Base-by-base conservation (phyloP, 768 basidiomycete genomes). In the Hydnomerulius pinastri region DNA sequence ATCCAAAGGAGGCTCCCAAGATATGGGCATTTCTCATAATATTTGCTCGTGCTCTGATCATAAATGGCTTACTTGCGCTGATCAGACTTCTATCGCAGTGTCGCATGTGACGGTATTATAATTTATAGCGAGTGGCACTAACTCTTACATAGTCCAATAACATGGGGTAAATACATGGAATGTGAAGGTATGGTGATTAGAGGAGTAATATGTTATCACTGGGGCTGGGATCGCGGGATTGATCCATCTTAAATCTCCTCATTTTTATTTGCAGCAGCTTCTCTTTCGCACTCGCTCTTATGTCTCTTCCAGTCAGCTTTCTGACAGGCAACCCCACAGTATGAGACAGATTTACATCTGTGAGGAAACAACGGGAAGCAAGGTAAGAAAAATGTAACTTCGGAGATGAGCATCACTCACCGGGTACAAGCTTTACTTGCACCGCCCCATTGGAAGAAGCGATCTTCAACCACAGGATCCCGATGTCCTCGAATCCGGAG, bases 311-410 rank as follows among this genome's bases (percentile, higher is more conserved):
- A 64, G 42, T 64, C 47, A 8, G 53, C 64, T 37, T 51, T 60
- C 54, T 67, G 64, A 38, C 67, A 67, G 2, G 43, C 51, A 3
- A 43, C 8, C 18, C 60, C 56, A 53, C 67, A 68, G 35, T 67
- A 67, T 6, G 63, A 50, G 11, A 53, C 49, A 12, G 46, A 11
- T 25, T 50, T 46, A 48, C 60, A 59, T 32, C 57, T 58, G 17
- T n/a, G 33, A 17, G 13, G 20, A 24, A 20, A 11, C 13, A 3
- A 43, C 11, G 10, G 28, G 12, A 17, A 20, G 15, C n/a, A 5
- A 29, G 27, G 15, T 13, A 20, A 36, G 28, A 29, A 5, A 29
- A 15, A 10, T 12, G 2, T 21, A 17, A 21, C 15, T 10, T 15
- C 10, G 10, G 15, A 32, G 24, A 23, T 27, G 28, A n/a, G 1